Conservation (phyloP, 2,329 filamentous ascomycete species). For the Epichloe aotearoae region DNA sequence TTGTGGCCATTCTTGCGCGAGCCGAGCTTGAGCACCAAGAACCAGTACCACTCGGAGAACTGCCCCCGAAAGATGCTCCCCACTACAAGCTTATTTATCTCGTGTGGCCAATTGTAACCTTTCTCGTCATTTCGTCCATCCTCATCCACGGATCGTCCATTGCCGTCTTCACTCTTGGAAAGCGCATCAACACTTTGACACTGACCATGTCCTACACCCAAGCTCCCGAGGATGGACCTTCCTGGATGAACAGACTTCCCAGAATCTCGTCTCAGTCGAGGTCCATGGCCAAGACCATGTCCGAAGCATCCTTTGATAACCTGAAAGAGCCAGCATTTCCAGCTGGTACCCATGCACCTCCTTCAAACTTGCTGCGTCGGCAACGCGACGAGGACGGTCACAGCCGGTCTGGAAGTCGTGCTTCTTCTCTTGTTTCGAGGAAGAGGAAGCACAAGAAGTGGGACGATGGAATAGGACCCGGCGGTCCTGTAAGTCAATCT, state of each 20-base stretch:
- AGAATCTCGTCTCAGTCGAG: conserved; percentile 53
- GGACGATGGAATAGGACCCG: conserved; percentile 61
- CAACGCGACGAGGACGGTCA: conserved; percentile 63
- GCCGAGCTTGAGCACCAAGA: conserved; percentile 73
- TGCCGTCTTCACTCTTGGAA: conserved; percentile 92
- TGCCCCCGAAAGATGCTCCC: conserved; percentile 41
- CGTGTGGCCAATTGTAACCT: conserved; percentile 93
- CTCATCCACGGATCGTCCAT: conserved; percentile 95
- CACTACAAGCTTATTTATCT: conserved; percentile 63
- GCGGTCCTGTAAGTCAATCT: conserved; percentile 79
- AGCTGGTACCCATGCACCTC: conserved; percentile 58
- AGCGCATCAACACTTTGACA: conserved; percentile 92
- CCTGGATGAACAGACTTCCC: conserved; percentile 91
- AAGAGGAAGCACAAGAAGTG: conserved; percentile 54
- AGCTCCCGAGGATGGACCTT: conserved; percentile 73
- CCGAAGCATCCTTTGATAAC: conserved; percentile 59
- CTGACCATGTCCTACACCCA: conserved; percentile 94
- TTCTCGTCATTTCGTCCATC: conserved; percentile 89
- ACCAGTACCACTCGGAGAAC: conserved; percentile 57
- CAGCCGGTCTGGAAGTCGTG: conserved; percentile 39
- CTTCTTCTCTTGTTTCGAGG: conserved; percentile 46
- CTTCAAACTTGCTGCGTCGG: conserved; percentile 67
- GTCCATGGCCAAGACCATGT: conserved; percentile 76
- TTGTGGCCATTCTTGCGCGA: conserved; percentile 81
- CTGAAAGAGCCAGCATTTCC: conserved; percentile 47